Evolutionary conservation across 495 filamentous ascomycete genomes (phyloP).

Genomic region (Glutinoglossum americanum): DNA sequence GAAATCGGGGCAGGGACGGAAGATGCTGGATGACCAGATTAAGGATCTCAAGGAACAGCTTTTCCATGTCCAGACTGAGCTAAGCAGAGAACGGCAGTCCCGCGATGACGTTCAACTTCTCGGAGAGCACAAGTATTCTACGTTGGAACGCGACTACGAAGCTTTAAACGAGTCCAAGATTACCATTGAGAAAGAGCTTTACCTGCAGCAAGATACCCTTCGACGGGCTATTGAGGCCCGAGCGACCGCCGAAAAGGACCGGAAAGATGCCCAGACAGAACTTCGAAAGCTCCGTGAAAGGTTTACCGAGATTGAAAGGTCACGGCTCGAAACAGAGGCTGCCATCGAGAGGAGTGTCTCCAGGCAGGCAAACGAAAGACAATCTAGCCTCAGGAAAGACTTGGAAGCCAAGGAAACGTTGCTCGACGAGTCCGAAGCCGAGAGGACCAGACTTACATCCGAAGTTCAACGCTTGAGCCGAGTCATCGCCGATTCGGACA

Average conservation of each 20-base stretch:
- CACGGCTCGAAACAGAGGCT: constrained; percentile 60
- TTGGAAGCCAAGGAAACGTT: constrained; percentile 49
- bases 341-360: constrained; percentile 60
- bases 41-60: constrained; percentile 69
- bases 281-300: constrained; percentile 62
- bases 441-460: constrained; percentile 47
- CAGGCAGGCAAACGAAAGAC: constrained; percentile 59
- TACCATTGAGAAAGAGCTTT: constrained; percentile 94
- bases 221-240: constrained; percentile 71
- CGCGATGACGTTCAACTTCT: constrained; percentile 87
- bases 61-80: constrained; percentile 64
- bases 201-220: constrained; percentile 86
- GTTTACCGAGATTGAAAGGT: constrained; percentile 64
- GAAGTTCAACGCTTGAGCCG: constrained; percentile 66
- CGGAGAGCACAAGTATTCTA: constrained; percentile 65
- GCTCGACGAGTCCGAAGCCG: constrained; percentile 50
- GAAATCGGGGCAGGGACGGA: constrained; percentile 64
- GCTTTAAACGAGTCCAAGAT: constrained; percentile 89
- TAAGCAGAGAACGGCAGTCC: constrained; percentile 86
- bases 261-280: constrained; percentile 73
- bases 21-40: constrained; percentile 71
- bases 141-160: constrained; percentile 65
- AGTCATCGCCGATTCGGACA: constrained; percentile 70
- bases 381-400: constrained; percentile 55
- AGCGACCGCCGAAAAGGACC: constrained; percentile 56